Conservation (phyloP, 768 basidiomycete species). For the Rhizopogon vesiculosus region DNA sequence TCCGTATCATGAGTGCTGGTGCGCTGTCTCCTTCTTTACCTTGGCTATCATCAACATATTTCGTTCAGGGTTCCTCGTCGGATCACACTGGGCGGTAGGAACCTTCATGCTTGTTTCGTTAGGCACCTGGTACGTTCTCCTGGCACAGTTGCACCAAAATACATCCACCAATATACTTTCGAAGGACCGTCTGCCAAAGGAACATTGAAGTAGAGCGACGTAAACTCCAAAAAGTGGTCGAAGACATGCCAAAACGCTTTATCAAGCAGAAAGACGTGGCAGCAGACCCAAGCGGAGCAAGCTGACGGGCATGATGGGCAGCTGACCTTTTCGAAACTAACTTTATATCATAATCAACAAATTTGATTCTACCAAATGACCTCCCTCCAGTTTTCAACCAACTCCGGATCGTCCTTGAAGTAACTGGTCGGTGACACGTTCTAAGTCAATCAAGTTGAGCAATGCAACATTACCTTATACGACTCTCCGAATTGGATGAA, state of each 20-base stretch:
- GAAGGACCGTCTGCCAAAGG: conserved; percentile 63
- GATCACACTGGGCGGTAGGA: conserved; percentile 76
- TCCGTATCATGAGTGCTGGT: conserved; percentile 66
- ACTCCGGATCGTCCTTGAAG: conserved; percentile 53
- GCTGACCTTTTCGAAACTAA: not conserved
- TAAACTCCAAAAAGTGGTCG: conserved; percentile 52
- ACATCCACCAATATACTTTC: not conserved
- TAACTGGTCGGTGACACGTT: not conserved
- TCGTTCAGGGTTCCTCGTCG: conserved; percentile 52
- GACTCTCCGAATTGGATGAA: conserved; percentile 67
- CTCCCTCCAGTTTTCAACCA: conserved; percentile 77
- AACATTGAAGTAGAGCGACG: conserved; percentile 49
- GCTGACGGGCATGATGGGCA: not conserved
- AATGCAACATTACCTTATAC: conserved; percentile 46
- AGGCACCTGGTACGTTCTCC: conserved; percentile 58
- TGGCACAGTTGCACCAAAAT: not conserved
- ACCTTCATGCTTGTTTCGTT: conserved; percentile 66
- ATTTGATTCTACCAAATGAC: conserved; percentile 47
- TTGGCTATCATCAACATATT: conserved; percentile 1
- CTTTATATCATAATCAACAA: not conserved
- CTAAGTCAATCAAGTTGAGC: not conserved
- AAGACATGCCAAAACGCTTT: conserved; percentile 54
- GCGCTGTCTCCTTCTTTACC: conserved; percentile 21
- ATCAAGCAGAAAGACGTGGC: conserved; percentile 35
- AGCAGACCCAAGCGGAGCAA: conserved; percentile 5